A percentile compares a stretch with the other conserved stretches of the same genome.
Evolutionary conservation across 805 yeast species (phyloP).

Genomic region (Sugiyamaella qingdaonensis): DNA sequence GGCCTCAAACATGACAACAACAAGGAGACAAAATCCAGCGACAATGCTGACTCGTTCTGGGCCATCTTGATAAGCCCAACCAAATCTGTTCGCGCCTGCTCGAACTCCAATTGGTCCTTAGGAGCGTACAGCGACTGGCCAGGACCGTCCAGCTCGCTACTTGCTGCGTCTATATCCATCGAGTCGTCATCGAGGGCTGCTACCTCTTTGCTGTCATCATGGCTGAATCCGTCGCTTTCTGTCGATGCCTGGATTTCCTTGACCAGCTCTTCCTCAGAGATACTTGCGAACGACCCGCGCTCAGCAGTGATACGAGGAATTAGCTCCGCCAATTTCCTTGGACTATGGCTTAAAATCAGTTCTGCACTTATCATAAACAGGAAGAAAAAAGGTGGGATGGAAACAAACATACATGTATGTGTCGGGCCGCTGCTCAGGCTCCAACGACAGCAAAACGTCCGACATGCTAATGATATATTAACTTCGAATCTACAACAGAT

Average conservation of each 20-base stretch:
- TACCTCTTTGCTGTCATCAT: conserved; percentile 12
- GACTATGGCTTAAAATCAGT: not conserved
- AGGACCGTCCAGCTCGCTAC: conserved; percentile 26
- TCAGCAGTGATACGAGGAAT: conserved; percentile 58
- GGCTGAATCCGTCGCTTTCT: conserved; percentile 8
- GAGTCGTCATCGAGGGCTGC: conserved; percentile 6
- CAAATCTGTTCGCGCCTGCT: conserved; percentile 26
- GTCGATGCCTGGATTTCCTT: conserved; percentile 39
- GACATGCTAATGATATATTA: not conserved
- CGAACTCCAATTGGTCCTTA: conserved; percentile 14
- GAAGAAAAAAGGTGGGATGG: too few species aligned
- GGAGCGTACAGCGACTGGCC: not conserved
- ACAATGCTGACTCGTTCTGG: conserved; percentile 80
- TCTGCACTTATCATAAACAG: too few species aligned
- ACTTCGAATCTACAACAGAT: not conserved
- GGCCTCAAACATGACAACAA: conserved; percentile 78
- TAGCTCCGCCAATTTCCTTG: conserved; percentile 29
- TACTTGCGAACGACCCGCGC: conserved; percentile 53
- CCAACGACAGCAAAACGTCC: not conserved
- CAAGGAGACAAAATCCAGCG: conserved; percentile 82
- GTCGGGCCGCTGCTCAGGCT: not conserved
- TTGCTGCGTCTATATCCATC: conserved; percentile 9
- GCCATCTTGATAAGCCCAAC: conserved; percentile 46
- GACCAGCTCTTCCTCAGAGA: conserved; percentile 52
- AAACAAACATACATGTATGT: not conserved